A percentile compares a stretch with the other conserved stretches of the same genome.
phyloP scores from a whole-genome alignment of 495 filamentous ascomycete genomes.

The Melanomma pulvis-pyrius region DNA sequence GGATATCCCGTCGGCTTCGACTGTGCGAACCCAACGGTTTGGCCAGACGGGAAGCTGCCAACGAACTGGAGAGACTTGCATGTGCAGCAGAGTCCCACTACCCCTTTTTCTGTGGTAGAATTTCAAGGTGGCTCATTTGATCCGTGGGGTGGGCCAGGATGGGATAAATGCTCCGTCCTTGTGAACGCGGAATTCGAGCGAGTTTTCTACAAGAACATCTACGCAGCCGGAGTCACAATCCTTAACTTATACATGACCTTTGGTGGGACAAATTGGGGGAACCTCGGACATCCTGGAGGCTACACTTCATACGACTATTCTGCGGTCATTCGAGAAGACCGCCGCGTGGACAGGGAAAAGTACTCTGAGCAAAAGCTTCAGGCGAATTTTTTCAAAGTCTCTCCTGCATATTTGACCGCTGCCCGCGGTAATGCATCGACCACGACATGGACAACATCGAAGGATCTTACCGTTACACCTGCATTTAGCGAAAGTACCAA shows the following conservation, averaged over 20 bases:
- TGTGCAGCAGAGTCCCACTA: conserved; percentile 61
- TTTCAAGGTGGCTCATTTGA: conserved; percentile 80
- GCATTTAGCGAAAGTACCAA: conserved; percentile 15
- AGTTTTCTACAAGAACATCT: conserved; percentile 81
- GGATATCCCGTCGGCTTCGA: conserved; percentile 64
- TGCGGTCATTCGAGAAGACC: conserved; percentile 67
- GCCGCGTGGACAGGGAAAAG: conserved; percentile 69
- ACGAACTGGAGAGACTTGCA: conserved; percentile 52
- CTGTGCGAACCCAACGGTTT: conserved; percentile 49
- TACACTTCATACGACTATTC: conserved; percentile 79
- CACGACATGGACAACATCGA: conserved; percentile 23
- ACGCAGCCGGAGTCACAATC: conserved; percentile 62
- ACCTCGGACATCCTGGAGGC: conserved; percentile 70
- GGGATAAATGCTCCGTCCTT: conserved; percentile 63
- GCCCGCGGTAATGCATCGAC: conserved; percentile 26
- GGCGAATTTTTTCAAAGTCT: conserved; percentile 71
- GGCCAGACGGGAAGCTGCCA: conserved; percentile 49
- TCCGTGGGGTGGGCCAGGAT: conserved; percentile 73
- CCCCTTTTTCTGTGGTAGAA: conserved; percentile 70
- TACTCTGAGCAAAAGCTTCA: conserved; percentile 77
- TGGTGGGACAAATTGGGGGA: conserved; percentile 86
- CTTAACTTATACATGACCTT: conserved; percentile 69
- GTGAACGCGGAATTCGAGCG: conserved; percentile 72
- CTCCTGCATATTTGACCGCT: conserved; percentile 65
- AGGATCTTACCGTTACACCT: conserved; percentile 29